Evolutionary conservation across 1,139 yeast species (phyloP), one percentile per base, ranked within the genome.

Genomic region (Hansenula anomala): DNA sequence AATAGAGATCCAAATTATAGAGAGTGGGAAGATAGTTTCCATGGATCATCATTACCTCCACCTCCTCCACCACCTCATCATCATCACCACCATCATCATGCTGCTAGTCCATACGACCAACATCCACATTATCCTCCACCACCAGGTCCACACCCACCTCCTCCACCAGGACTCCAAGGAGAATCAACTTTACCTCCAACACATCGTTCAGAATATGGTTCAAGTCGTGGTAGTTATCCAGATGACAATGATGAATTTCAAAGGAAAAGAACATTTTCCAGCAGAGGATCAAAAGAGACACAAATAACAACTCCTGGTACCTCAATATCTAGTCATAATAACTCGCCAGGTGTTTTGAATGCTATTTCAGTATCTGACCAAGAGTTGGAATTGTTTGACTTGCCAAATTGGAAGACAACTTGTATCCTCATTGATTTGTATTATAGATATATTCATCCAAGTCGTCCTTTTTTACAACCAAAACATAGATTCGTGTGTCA

Each of bases 401-500:
- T 78, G 19, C 84, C 84, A 1, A 47, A 61, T 11, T 63, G 70
- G 65, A 51, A 52, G 18, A 56, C 61, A 0, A 56, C 74, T 8
- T 57, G 60, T 33, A 50, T 58, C 12, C 48, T 74, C 29, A 49
- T 77, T 36, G 76, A 75, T 43, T 54, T 68, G 17, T 78, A 70
- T 51, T 78, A 73, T 51, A 61, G 66, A 33, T 71, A 68, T 48
- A 58, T 65, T 31, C 78, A 76, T 39, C 68, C 74, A 8, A 60
- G 64, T 30, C 67, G 71, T 40, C 67, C 72, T 34, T 52, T 73
- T 14, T 53, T 77, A 10, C 74, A 78, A 1, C 63, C 73, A 17
- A 69, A 67, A 41, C 46, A 55, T 4, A 47, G 60, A 5, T 59
- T 75, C 27, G 44, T 73, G 14, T 51, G 55, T 25, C 58, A 60